Evolutionary conservation across 73 alveolate genomes (phyloP).

Genomic region (Stentor roeselii): DNA sequence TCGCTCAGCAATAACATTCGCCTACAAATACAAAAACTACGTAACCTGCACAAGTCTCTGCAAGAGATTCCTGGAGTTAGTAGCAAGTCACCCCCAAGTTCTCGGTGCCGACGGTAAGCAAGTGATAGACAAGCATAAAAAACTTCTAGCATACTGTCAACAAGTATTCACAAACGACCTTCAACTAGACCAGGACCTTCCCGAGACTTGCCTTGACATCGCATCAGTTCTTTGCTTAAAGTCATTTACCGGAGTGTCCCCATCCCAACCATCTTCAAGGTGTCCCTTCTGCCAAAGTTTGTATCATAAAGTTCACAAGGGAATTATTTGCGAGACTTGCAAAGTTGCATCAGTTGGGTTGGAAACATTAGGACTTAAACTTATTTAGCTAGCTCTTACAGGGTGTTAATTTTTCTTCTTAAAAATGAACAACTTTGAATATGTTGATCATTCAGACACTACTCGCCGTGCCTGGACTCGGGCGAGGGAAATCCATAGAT

Average conservation of each 20-base stretch:
- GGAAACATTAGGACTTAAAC: slow-evolving; percentile 28
- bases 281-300: slow-evolving; percentile 28
- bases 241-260: neutral
- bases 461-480: neutral
- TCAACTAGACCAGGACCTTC: neutral
- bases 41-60: neutral
- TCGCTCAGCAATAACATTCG: neutral
- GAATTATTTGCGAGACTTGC: slow-evolving; percentile 15
- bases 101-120: slow-evolving; percentile 7
- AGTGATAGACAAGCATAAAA: slow-evolving; percentile 28
- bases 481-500: neutral
- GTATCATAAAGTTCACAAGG: slow-evolving; percentile 16
- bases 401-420: no score
- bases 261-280: slow-evolving; percentile 7
- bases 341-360: slow-evolving; percentile 5
- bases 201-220: slow-evolving; percentile 11
- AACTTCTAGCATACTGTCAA: slow-evolving; percentile 21
- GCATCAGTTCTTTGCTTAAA: slow-evolving; percentile 6
- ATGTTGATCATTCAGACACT: neutral
- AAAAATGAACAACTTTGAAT: neutral
- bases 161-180: slow-evolving; percentile 21
- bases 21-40: slow-evolving; percentile 9
- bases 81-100: neutral
- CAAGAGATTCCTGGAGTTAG: slow-evolving; percentile 24
- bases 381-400: neutral